These are phyloP conservation scores for Didymosphaeria variabile DNA, from an alignment of 2,329 filamentous ascomycete species.

Conservation along the genomic window DNA sequence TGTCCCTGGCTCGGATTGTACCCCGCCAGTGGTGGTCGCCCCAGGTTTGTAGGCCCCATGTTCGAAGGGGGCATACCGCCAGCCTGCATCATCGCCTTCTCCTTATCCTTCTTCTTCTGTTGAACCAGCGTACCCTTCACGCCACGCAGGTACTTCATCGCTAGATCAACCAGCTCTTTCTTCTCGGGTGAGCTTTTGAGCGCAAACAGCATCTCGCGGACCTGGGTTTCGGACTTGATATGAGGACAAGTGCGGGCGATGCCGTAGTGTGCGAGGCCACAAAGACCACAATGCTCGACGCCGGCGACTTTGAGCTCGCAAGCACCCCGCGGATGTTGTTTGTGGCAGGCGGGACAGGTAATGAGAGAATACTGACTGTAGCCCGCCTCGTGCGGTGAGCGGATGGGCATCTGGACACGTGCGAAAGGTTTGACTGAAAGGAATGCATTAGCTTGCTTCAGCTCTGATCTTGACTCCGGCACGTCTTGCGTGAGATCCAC, in stretches of 20 bases:
- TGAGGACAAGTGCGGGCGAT: conserved; percentile 67
- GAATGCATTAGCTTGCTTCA: conserved; percentile 21
- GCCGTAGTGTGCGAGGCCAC: conserved; percentile 69
- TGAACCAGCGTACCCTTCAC: conserved; percentile 65
- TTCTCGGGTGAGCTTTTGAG: conserved; percentile 68
- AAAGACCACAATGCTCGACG: conserved; percentile 70
- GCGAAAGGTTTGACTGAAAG: conserved; percentile 43
- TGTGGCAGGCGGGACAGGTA: conserved; percentile 64
- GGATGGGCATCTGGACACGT: conserved; percentile 40
- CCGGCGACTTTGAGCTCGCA: conserved; percentile 69
- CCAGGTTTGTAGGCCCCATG: not conserved
- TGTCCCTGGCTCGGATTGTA: not conserved
- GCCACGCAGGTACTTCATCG: conserved; percentile 65
- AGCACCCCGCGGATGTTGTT: conserved; percentile 63
- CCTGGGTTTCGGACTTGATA: conserved; percentile 68
- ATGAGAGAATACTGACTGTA: conserved; percentile 25
- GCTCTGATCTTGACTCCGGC: not conserved
- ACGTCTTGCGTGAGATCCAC: conserved; percentile 3
- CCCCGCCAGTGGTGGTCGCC: not conserved
- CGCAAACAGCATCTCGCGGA: conserved; percentile 70
- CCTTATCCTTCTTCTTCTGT: conserved; percentile 56
- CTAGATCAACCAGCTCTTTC: conserved; percentile 61
- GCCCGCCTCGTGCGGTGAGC: conserved; percentile 37
- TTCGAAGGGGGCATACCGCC: not conserved
- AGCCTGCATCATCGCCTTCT: conserved; percentile 31